Base-by-base conservation (phyloP, 2,329 filamentous ascomycete genomes). In the Golovinomyces cichoracearum region DNA sequence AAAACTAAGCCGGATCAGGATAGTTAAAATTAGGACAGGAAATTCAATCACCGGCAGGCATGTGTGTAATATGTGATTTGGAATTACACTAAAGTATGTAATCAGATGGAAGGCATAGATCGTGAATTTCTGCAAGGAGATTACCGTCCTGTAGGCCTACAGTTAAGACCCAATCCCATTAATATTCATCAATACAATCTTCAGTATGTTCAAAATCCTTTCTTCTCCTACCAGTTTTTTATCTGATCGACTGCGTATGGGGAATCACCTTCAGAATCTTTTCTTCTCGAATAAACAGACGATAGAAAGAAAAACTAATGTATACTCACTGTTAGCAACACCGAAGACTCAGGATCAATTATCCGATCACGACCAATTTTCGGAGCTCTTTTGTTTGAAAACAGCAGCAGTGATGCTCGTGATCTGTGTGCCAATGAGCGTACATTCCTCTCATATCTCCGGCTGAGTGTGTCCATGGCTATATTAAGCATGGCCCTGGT, bases 401-500 rank as follows among this genome's bases (percentile, higher is more conserved):
- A 82, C 55, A 65, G 66, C 48, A 68, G 74, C 51, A 78, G 73
- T 22, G 77, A 81, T 59, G 76, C 76, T 3, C 53, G 75, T 38
- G 70, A 73, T 54, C 67, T 72, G 50, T 67, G 72, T 29, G 70
- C 70, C 19, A 67, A 66, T 41, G 70, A 73, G 56, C 65, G 69
- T 45, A 62, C 54, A 13, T 56, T 55, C 48, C 55, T 57, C 49
- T 56, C 53, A 38, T 56, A 56, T 48, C 53, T 56, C 26, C 53
- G 53, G 2, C 53, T 56, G n/a, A 51, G 50, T 13, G 19, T 50
- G 6, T 55, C 93, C 66, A 86, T 95, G 73, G 77, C 84, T 54
- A 70, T 98, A 47, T 84, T 95, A 7, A 76, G 83, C 25, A 74
- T 93, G 27, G 88, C 90, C 47, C 93, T 98, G 55, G 77, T 93